Base-by-base conservation (phyloP, 2,329 filamentous ascomycete genomes). In the Eutypella sp. region DNA sequence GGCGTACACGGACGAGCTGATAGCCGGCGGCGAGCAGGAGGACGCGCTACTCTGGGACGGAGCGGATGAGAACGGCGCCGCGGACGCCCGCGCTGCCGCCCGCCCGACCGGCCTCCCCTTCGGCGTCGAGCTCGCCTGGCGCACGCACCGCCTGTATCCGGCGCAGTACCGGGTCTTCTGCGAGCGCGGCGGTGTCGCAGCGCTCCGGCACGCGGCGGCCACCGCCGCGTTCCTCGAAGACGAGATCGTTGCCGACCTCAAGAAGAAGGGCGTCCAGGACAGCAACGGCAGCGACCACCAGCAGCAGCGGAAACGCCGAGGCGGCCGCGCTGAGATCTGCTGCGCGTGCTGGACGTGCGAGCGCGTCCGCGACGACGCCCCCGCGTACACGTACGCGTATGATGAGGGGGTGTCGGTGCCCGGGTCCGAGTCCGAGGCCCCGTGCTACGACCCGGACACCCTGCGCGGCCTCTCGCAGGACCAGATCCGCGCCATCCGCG, bases 321-420 rank as follows among this genome's bases (percentile, higher is more conserved):
- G 16, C 16, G 25, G 25, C 13, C 13, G 7, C 25, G 25, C 7
- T 7, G 13, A 29, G 24, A 39, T 4, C 34, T 34, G 22, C 11
- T 46, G 42, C 27, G 22, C 5, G 11, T 49, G 47, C 40, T 49
- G 47, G 47, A 49, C 44, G 9, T 49, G 47, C 44, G 47, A 49
- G 34, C 47, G 47, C 34, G 46, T 49, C 40, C 43, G 47, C 18
- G 47, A 49, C 33, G 47, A 49, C 19, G 22, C 20, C 11, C 47
- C 47, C n/a, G 38, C n/a, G 16, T 49, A 40, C 36, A 38, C 40
- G 22, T 43, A 44, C 38, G 22, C n/a, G n/a, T n/a, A n/a, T n/a
- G n/a, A n/a, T n/a, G n/a, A n/a, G n/a, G n/a, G 19, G n/a, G 13
- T 18, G 18, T 22, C 44, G 18, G 20, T 16, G 22, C 16, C 20